phyloP scores from a whole-genome alignment of 352 stramenopile species.

The Globisporangium carolinianum region DNA sequence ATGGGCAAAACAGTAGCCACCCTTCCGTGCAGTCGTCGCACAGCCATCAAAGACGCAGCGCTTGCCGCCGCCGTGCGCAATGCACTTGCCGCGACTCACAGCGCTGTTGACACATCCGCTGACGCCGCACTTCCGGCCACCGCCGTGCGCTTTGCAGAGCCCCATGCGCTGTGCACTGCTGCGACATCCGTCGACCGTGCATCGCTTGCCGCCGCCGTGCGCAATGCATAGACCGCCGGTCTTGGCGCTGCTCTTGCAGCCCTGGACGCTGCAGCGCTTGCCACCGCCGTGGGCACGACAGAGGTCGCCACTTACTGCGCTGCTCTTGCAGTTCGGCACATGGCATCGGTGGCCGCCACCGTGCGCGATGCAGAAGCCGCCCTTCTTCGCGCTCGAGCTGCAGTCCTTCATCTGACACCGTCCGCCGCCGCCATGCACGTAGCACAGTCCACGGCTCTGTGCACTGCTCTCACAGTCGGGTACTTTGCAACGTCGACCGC shows the following conservation, averaged over 20 bases:
- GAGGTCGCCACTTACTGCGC: slow-evolving; percentile 69
- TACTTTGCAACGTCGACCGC: slow-evolving; percentile 75
- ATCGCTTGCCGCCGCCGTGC: slow-evolving; percentile 78
- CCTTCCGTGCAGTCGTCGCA: slow-evolving; percentile 71
- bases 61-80: slow-evolving; percentile 78
- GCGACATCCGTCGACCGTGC: slow-evolving; percentile 56
- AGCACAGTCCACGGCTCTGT: slow-evolving; percentile 76
- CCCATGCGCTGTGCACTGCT: slow-evolving; percentile 79
- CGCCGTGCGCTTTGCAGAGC: slow-evolving; percentile 81
- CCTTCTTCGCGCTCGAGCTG: slow-evolving; percentile 81
- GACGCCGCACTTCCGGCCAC: slow-evolving; percentile 66
- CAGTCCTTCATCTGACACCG: slow-evolving; percentile 68
- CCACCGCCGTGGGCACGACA: slow-evolving; percentile 78
- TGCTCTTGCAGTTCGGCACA: slow-evolving; percentile 64
- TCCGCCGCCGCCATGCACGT: slow-evolving; percentile 75
- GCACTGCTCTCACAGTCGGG: slow-evolving; percentile 67
- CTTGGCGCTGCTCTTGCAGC: slow-evolving; percentile 76
- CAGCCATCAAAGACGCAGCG: slow-evolving; percentile 69
- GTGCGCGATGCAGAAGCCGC: slow-evolving; percentile 77
- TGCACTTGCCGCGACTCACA: slow-evolving; percentile 80
- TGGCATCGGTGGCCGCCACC: slow-evolving; percentile 78
- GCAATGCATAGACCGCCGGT: slow-evolving; percentile 80
- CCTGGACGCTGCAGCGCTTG: slow-evolving; percentile 61
- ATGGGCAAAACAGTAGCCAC: slow-evolving; percentile 79
- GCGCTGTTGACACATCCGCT: slow-evolving; percentile 63